Evolutionary conservation across 2,329 filamentous ascomycete genomes (phyloP), one percentile per base, ranked within the genome.

Genomic region (Fusarium cyanostomum): DNA sequence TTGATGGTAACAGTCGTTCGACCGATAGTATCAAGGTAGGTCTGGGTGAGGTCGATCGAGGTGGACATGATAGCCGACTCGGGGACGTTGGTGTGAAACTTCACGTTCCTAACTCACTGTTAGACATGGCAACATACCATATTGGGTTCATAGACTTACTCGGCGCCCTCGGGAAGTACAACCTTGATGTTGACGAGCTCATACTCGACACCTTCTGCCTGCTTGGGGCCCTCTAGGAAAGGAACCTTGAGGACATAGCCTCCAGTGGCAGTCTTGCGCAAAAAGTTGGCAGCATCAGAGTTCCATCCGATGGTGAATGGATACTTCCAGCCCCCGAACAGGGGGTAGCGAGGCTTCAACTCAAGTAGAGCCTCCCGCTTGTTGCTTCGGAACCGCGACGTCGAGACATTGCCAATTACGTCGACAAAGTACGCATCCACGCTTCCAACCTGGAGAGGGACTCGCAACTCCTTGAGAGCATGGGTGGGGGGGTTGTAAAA

Each of bases 271-370:
- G 85, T 82, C 68, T 82, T 86, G 70, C 92, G 89, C 66, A 99
- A 75, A 75, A 92, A 95, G 55, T 86, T 86, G 71, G 87, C 87
- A 26, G 96, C 83, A 67, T 96, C 88, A 49, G 91, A 89, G 80
- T 98, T 96, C 95, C 95, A 99, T 68, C 95, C 95, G 55, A 98
- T 89, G 57, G 91, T 92, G 82, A 98, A 99, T 66, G 92, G 95
- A 79, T 97, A 98, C 78, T 96, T 97, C 95, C 95, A 99, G 59
- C 92, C 93, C 59, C 95, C 95, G 72, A 97, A 99, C 21, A 99
- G 77, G n/a, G 95, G 95, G 77, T 96, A 99, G 49, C 95, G 88
- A 16, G 95, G 95, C 82, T 94, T 95, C 63, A 97, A 84, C 77
- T 97, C 94, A 26, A 99, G 85, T 37, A 90, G 81, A n/a, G 92